Percentiles rank a stretch among this genome's conserved stretches.
phyloP scores from a whole-genome alignment of 345 rosid genomes.

The Ceriops zippeliana region DNA sequence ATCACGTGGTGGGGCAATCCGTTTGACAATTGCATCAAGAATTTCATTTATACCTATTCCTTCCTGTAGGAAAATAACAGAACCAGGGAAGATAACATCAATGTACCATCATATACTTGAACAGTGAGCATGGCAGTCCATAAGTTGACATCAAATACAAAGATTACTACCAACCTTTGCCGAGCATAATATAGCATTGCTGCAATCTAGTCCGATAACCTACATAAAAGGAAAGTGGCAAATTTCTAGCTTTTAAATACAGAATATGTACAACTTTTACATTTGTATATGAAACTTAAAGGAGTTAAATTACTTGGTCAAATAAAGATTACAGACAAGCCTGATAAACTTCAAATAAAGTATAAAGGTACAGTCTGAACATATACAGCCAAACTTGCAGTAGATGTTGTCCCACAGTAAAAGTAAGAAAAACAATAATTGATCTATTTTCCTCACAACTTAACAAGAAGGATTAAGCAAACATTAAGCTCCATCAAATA shows the following conservation, averaged over 20 bases:
- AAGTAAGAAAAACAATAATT: background rate
- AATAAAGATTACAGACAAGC: constrained; percentile 3
- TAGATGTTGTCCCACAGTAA: background rate
- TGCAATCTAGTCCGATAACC: constrained; percentile 96
- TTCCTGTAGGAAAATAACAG: constrained; percentile 46
- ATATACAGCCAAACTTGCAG: background rate
- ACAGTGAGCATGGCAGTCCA: background rate
- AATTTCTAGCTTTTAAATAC: background rate
- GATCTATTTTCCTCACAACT: background rate
- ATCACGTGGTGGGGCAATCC: constrained; percentile 74
- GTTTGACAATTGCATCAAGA: constrained; percentile 71
- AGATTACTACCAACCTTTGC: constrained; percentile 70
- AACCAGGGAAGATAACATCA: constrained; percentile 1
- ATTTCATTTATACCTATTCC: constrained; percentile 89
- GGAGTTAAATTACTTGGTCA: constrained; percentile 7
- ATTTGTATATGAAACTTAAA: constrained; percentile 21
- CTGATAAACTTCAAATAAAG: constrained; percentile 7
- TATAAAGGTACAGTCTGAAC: constrained; percentile 4
- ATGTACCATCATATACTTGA: constrained; percentile 6
- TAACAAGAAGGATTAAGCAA: background rate
- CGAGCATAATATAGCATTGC: constrained; percentile 86
- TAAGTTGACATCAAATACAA: constrained; percentile 4
- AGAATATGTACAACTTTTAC: background rate
- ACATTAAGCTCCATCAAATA: background rate
- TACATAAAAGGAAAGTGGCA: constrained; percentile 24